These are phyloP conservation scores for Galerina marginata DNA, from an alignment of 768 basidiomycete genomes.

Conservation along the genomic window DNA sequence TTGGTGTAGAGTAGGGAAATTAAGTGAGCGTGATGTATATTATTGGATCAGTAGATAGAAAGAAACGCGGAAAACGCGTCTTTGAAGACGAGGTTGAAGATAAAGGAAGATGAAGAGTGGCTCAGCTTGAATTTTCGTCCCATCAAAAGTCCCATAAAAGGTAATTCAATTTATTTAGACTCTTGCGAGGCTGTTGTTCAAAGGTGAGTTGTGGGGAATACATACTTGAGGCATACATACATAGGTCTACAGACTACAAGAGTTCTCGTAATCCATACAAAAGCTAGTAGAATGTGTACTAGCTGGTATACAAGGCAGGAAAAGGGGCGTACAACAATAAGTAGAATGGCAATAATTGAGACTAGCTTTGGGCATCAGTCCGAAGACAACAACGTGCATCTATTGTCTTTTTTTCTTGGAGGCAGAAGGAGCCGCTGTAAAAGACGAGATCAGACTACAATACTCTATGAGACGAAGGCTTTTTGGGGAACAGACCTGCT, in stretches of 20 bases:
- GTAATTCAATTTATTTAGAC: not conserved
- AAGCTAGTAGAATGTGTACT: slow-evolving; percentile 11
- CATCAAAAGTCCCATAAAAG: not conserved
- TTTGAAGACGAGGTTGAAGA: not conserved
- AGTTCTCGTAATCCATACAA: slow-evolving; percentile 1
- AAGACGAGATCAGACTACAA: not conserved
- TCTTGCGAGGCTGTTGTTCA: not conserved
- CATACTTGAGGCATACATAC: not conserved
- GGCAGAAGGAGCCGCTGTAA: slow-evolving; percentile 23
- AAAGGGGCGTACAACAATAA: slow-evolving; percentile 1
- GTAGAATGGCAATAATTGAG: too few relatives aligned
- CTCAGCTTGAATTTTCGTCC: not conserved
- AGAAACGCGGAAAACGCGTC: too few relatives aligned
- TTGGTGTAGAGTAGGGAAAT: too few relatives aligned
- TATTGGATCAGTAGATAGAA: too few relatives aligned
- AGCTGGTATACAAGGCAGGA: not conserved
- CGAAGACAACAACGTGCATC: slow-evolving; percentile 1
- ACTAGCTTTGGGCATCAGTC: not conserved
- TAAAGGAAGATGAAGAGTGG: not conserved
- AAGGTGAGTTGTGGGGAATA: too few relatives aligned
- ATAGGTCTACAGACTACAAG: slow-evolving; percentile 10
- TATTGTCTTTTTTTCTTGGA: slow-evolving; percentile 38
- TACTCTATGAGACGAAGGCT: not conserved
- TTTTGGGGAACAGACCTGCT: slow-evolving; percentile 13
- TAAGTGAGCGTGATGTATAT: too few relatives aligned